A percentile compares a stretch with the other conserved stretches of the same genome.
phyloP scores from a whole-genome alignment of 2,329 filamentous ascomycete species.

The Cordyceps tenuipes region DNA sequence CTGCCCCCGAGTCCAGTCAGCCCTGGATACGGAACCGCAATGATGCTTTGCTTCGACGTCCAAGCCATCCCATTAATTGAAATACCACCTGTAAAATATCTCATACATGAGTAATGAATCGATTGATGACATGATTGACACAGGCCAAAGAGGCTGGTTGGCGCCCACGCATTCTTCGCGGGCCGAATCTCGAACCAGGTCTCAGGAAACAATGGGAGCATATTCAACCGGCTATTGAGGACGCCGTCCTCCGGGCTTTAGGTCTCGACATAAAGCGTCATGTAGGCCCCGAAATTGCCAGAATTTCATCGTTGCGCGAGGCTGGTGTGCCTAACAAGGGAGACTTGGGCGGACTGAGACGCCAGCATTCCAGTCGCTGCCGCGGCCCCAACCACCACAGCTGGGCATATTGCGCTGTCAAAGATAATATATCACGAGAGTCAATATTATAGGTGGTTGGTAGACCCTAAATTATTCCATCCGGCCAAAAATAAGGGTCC shows the following conservation, averaged over 20 bases:
- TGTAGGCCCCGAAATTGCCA: neutral
- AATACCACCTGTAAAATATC: too few relatives aligned
- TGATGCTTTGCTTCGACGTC: too few relatives aligned
- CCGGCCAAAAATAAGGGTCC: neutral
- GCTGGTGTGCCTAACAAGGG: constrained; percentile 8
- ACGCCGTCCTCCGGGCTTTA: neutral
- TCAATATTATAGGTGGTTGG: neutral
- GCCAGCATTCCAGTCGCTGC: constrained; percentile 8
- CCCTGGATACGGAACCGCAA: too few relatives aligned
- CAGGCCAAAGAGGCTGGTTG: neutral
- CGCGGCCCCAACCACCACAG: neutral
- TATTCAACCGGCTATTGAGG: neutral
- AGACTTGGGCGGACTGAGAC: neutral
- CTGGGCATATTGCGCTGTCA: neutral
- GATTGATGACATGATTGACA: neutral
- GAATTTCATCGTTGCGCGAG: neutral
- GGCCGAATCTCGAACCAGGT: neutral
- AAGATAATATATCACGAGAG: neutral
- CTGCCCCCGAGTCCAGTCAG: too few relatives aligned
- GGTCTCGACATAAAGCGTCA: neutral
- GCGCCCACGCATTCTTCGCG: neutral
- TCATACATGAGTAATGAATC: neutral
- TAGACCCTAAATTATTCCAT: neutral
- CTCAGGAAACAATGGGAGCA: neutral
- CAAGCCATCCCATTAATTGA: too few relatives aligned